Percentiles rank a stretch among this genome's conserved stretches.
Conservation (phyloP, 2,329 filamentous ascomycete genomes). For the Westerdykella aurantiaca region DNA sequence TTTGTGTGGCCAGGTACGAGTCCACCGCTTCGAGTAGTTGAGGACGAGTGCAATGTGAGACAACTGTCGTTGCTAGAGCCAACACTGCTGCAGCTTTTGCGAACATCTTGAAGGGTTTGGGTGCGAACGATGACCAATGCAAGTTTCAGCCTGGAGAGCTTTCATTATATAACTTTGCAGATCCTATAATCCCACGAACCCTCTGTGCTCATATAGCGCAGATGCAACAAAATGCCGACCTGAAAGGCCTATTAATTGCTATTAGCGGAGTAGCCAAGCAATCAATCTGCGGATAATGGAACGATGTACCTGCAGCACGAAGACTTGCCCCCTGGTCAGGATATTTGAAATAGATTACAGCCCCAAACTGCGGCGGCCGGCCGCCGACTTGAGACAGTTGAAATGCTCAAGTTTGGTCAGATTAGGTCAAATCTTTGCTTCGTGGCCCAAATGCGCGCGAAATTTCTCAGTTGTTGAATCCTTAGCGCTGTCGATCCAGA, state of each 20-base stretch:
- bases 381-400: no score
- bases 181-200: neutral
- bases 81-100: neutral
- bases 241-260: neutral
- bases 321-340: slow-evolving; percentile 3
- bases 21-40: slow-evolving; percentile 13
- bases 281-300: slow-evolving; percentile 9
- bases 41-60: slow-evolving; percentile 15
- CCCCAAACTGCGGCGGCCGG: neutral
- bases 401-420: no score
- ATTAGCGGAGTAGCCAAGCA: neutral
- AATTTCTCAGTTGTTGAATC: no score
- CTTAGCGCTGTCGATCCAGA: no score
- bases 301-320: slow-evolving; percentile 2
- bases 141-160: neutral
- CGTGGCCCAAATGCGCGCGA: no score
- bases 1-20: slow-evolving; percentile 16
- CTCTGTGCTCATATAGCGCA: neutral
- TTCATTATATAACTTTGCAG: slow-evolving; percentile 1
- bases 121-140: no score
- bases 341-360: slow-evolving; percentile 3
- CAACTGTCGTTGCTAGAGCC: slow-evolving; percentile 5
- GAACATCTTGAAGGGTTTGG: no score
- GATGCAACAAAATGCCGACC: no score
- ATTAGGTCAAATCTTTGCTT: no score